Evolutionary conservation across 371 early-diverging fungal genomes (phyloP).

Genomic region (Mucor circinelloides): DNA sequence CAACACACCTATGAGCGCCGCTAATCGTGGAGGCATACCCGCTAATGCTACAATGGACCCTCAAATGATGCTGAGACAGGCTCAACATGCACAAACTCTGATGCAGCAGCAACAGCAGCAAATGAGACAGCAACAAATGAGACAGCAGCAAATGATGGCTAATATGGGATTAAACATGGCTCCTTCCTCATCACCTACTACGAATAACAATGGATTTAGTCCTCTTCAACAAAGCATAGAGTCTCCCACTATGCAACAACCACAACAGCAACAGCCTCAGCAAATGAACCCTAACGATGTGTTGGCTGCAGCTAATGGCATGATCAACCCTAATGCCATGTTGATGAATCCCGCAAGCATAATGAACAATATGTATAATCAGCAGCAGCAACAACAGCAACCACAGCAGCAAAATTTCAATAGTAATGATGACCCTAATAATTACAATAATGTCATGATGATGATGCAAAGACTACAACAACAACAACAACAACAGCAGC

Average conservation of each 20-base stretch:
- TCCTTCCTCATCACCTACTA: constrained; percentile 1
- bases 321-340: constrained; percentile 30
- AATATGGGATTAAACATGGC: constrained; percentile 14
- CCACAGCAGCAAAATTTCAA: neutral
- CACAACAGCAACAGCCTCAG: constrained; percentile 8
- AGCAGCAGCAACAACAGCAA: neutral
- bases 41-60: constrained; percentile 25
- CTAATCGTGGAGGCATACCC: neutral
- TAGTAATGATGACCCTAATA: constrained; percentile 25
- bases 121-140: constrained; percentile 24
- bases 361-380: constrained; percentile 23
- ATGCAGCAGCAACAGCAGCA: constrained; percentile 29
- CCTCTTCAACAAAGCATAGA: constrained; percentile 24
- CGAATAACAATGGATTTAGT: constrained; percentile 21
- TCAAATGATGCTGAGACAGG: constrained; percentile 30
- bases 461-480: constrained; percentile 48
- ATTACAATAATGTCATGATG: constrained; percentile 38
- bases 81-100: constrained; percentile 25
- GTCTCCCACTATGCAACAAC: constrained; percentile 24
- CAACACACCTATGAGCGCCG: neutral
- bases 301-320: constrained; percentile 27
- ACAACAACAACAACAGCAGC: constrained; percentile 17
- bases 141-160: constrained; percentile 35
- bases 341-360: constrained; percentile 23
- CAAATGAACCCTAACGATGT: constrained; percentile 34